Evolutionary conservation across 139 green algal genomes (phyloP).

Genomic region (Chlorella sp.): DNA sequence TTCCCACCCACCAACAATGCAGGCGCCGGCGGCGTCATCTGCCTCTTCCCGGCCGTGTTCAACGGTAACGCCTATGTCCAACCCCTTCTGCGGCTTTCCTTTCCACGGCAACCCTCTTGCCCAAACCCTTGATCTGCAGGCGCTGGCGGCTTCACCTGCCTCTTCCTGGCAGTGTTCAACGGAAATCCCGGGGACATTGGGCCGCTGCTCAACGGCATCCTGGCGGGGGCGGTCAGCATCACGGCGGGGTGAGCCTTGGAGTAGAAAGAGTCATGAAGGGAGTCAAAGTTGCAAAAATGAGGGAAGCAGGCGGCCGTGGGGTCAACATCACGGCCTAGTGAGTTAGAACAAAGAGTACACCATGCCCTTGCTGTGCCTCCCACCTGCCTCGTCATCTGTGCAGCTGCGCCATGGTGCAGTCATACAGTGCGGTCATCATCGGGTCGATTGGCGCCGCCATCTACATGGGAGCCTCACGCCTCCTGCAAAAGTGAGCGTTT

Average conservation of each 20-base stretch:
- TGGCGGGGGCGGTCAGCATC: constrained; percentile 69
- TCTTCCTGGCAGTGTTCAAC: constrained; percentile 54
- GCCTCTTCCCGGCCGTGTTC: no score
- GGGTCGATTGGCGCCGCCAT: constrained; percentile 53
- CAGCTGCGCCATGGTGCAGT: constrained; percentile 55
- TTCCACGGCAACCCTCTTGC: neutral
- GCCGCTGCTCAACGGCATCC: constrained; percentile 58
- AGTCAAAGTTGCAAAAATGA: no score
- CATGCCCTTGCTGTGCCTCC: neutral
- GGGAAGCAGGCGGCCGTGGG: no score
- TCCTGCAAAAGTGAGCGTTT: constrained; percentile 43
- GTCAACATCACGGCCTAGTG: no score
- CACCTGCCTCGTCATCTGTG: neutral
- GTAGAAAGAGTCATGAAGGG: no score
- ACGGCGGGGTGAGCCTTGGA: constrained; percentile 47
- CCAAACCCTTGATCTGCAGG: constrained; percentile 37
- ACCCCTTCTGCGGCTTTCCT: no score
- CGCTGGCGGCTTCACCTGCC: constrained; percentile 61
- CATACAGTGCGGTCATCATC: constrained; percentile 61
- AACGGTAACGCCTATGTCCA: neutral
- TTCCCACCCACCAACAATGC: no score
- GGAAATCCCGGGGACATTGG: constrained; percentile 47
- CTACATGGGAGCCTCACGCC: constrained; percentile 35
- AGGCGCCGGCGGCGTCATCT: no score
- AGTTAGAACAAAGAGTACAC: no score